Base-by-base conservation (phyloP, 306 rosid species). In the Acacia confusa region DNA sequence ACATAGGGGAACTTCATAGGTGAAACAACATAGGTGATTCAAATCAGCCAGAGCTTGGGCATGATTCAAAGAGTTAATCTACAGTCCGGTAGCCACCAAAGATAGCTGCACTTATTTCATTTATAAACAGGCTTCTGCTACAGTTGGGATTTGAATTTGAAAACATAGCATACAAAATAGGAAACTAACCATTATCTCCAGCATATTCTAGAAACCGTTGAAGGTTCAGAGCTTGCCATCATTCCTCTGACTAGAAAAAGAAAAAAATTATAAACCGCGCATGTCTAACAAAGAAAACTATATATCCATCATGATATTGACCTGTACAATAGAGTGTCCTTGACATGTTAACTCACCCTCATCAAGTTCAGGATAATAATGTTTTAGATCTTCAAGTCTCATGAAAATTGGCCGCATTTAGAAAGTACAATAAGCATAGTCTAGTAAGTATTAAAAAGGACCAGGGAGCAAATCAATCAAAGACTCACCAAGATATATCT, bases 41-140 rank as follows among this genome's bases (percentile, higher is more conserved):
- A 95, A 87, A 88, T 95, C 94, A 38, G 94, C 96, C 84, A 92
- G 77, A 86, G 99, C 99, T 80, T 89, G 88, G 52, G 97, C 93
- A 50, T 82, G 79, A 3, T 87, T 86, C n/a, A 2, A 10, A 72
- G 80, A 85, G 48, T n/a, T 34, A 79, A 30, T 64, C 82, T 66
- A 72, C 10, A 70, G 83, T 72, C 77, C 74, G n/a, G n/a, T n/a
- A n/a, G n/a, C n/a, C n/a, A n/a, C n/a, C n/a, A n/a, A n/a, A n/a
- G n/a, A n/a, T n/a, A n/a, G n/a, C n/a, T n/a, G n/a, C 86, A 78
- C 69, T 57, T 27, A 73, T n/a, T 81, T 74, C 52, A 70, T 77
- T 28, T n/a, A n/a, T n/a, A n/a, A n/a, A n/a, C n/a, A n/a, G n/a
- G n/a, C n/a, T n/a, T n/a, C n/a, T n/a, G n/a, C n/a, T n/a, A n/a